These are phyloP conservation scores for Phallus indusiatus DNA, from an alignment of 768 basidiomycete genomes.

Conservation along the genomic window DNA sequence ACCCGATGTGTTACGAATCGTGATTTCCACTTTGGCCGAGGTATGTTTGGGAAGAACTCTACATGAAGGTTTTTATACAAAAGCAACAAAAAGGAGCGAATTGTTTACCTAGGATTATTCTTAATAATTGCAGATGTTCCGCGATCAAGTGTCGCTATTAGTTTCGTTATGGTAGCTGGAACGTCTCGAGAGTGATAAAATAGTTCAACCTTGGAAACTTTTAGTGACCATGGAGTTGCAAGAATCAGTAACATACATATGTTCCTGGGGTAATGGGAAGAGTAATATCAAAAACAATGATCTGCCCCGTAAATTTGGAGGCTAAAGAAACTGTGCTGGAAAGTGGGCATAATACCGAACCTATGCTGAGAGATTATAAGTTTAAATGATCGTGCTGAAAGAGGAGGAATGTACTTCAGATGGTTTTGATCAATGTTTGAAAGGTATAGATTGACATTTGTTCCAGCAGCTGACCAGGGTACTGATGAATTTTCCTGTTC, in stretches of 20 bases:
- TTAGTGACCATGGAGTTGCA: neutral
- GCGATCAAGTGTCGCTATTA: conserved; percentile 74
- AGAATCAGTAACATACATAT: conserved; percentile 41
- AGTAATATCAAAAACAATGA: conserved; percentile 90
- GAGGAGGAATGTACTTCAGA: conserved; percentile 28
- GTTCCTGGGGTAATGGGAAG: conserved; percentile 83
- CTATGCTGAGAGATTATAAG: conserved; percentile 39
- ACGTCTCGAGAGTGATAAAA: conserved; percentile 93
- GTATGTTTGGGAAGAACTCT: conserved; percentile 80
- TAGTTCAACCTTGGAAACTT: conserved; percentile 60
- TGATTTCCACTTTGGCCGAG: conserved; percentile 82
- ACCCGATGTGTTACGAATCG: conserved; percentile 50
- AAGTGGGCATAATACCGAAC: conserved; percentile 79
- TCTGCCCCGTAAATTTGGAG: conserved; percentile 69
- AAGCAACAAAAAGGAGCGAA: neutral
- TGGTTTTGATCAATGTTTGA: conserved; percentile 79
- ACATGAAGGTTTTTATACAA: neutral
- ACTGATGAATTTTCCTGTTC: conserved; percentile 69
- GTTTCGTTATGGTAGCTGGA: conserved; percentile 77
- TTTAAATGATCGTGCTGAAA: neutral
- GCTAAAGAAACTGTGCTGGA: conserved; percentile 66
- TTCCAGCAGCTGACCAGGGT: conserved; percentile 85
- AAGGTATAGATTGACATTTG: conserved; percentile 80
- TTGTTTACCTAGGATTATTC: conserved; percentile 66
- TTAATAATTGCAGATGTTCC: conserved; percentile 64